A percentile compares a stretch with the other conserved stretches of the same genome.
Conservation (phyloP, 306 rosid species). For the Urtica urens region DNA sequence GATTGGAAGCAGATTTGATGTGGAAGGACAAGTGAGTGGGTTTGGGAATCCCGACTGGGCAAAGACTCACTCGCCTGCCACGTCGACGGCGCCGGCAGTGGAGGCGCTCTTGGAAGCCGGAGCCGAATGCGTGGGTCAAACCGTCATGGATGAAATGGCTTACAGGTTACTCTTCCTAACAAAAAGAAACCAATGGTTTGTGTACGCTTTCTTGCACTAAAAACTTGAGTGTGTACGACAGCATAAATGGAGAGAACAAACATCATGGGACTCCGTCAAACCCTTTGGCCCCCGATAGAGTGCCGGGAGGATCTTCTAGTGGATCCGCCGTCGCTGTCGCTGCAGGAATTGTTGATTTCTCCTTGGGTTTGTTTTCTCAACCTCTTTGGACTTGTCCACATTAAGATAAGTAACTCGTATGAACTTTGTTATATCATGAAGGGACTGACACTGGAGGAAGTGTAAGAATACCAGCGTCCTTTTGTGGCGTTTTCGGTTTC, state of each 20-base stretch:
- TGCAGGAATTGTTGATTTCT: slow-evolving; percentile 76
- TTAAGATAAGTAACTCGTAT: slow-evolving; percentile 6
- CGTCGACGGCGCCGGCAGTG: slow-evolving; percentile 62
- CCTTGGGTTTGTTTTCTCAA: slow-evolving; percentile 42
- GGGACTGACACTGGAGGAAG: slow-evolving; percentile 98
- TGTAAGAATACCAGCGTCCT: slow-evolving; percentile 83
- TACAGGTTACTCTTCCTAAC: slow-evolving; percentile 35
- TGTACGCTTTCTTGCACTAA: not conserved
- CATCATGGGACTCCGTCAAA: slow-evolving; percentile 50
- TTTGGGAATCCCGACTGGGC: slow-evolving; percentile 91
- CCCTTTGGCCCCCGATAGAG: slow-evolving; percentile 33
- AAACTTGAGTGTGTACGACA: slow-evolving; percentile 4
- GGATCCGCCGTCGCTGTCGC: slow-evolving; percentile 71
- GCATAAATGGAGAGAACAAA: slow-evolving; percentile 40
- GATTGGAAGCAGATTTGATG: slow-evolving; percentile 52
- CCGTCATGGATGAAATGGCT: slow-evolving; percentile 97
- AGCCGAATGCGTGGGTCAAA: slow-evolving; percentile 73
- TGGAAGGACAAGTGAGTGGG: slow-evolving; percentile 66
- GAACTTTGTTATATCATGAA: slow-evolving; percentile 12
- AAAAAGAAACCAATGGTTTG: not conserved
- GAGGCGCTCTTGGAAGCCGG: slow-evolving; percentile 52
- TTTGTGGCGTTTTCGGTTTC: slow-evolving; percentile 85
- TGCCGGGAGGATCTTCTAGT: slow-evolving; percentile 54
- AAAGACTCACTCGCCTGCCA: slow-evolving; percentile 72
- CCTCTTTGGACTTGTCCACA: not conserved